Percentiles rank a stretch among this genome's conserved stretches.
These are phyloP conservation scores for Tetrahymena malaccensis DNA, from an alignment of 73 alveolate genomes.

Conservation along the genomic window DNA sequence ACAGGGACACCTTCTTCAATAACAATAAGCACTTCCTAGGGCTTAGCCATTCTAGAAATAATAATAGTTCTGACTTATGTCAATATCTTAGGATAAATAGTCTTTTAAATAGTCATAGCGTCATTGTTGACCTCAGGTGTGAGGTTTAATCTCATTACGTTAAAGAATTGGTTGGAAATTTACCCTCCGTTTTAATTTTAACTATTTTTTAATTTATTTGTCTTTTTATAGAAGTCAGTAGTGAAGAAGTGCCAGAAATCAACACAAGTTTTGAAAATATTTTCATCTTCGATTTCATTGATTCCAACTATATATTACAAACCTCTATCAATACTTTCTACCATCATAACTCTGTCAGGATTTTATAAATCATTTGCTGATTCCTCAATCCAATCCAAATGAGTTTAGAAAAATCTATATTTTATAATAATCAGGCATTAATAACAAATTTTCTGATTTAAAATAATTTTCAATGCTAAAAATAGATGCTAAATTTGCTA, in stretches of 20 bases:
- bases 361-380: neutral
- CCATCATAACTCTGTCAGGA: neutral
- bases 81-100: conserved; percentile 50
- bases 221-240: conserved; percentile 38
- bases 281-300: conserved; percentile 58
- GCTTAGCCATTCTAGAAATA: conserved; percentile 92
- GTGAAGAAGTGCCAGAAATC: conserved; percentile 72
- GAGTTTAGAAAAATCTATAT: conserved; percentile 9
- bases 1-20: conserved; percentile 85
- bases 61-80: conserved; percentile 60
- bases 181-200: conserved; percentile 20
- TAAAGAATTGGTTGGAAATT: neutral
- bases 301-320: conserved; percentile 49
- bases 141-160: conserved; percentile 14
- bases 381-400: conserved; percentile 37
- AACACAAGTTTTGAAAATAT: conserved; percentile 65
- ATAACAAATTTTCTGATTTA: too few species aligned
- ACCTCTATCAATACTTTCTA: conserved; percentile 1
- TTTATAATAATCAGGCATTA: neutral
- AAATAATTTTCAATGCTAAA: neutral
- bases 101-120: conserved; percentile 16
- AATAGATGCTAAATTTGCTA: neutral
- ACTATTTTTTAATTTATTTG: conserved; percentile 37
- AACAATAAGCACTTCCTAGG: conserved; percentile 93
- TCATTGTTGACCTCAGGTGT: conserved; percentile 1